Conservation (phyloP, 306 rosid genomes). For the Begonia loranthoides region DNA sequence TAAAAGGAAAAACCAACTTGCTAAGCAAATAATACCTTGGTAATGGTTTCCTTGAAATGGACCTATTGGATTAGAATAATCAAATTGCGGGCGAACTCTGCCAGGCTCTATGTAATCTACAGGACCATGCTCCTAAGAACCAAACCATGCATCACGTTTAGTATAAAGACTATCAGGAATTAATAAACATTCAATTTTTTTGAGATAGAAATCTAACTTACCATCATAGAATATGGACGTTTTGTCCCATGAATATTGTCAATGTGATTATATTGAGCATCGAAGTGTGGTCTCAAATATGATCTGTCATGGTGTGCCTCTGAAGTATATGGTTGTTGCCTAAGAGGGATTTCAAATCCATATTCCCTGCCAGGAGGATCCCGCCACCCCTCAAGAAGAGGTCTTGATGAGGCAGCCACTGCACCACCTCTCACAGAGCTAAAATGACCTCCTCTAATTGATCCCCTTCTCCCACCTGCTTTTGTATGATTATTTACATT, state of each 20-base stretch:
- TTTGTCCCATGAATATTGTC: slow-evolving; percentile 43
- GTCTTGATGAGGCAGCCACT: slow-evolving; percentile 35
- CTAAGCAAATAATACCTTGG: slow-evolving; percentile 26
- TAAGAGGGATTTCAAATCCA: slow-evolving; percentile 33
- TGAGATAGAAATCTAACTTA: slow-evolving; percentile 15
- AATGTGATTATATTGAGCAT: slow-evolving; percentile 36
- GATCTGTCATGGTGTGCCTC: slow-evolving; percentile 35
- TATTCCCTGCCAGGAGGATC: slow-evolving; percentile 36
- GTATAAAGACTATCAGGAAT: not conserved
- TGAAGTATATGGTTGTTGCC: slow-evolving; percentile 42
- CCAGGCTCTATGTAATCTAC: slow-evolving; percentile 47
- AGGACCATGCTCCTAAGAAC: slow-evolving; percentile 50
- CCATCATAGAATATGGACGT: slow-evolving; percentile 60
- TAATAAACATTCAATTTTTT: not conserved
- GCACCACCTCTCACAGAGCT: slow-evolving; percentile 26
- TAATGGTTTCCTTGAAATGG: slow-evolving; percentile 27
- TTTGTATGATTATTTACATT: slow-evolving; percentile 5
- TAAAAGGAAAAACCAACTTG: not conserved
- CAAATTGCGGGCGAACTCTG: slow-evolving; percentile 55
- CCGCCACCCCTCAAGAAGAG: slow-evolving; percentile 18
- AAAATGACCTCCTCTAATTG: slow-evolving; percentile 33
- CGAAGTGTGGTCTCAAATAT: slow-evolving; percentile 34
- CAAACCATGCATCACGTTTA: slow-evolving; percentile 12
- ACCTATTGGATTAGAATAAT: slow-evolving; percentile 37
- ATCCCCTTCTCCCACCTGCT: slow-evolving; percentile 41